Evolutionary conservation across 2,329 filamentous ascomycete species (phyloP).

Genomic region (Talaromyces sp.): DNA sequence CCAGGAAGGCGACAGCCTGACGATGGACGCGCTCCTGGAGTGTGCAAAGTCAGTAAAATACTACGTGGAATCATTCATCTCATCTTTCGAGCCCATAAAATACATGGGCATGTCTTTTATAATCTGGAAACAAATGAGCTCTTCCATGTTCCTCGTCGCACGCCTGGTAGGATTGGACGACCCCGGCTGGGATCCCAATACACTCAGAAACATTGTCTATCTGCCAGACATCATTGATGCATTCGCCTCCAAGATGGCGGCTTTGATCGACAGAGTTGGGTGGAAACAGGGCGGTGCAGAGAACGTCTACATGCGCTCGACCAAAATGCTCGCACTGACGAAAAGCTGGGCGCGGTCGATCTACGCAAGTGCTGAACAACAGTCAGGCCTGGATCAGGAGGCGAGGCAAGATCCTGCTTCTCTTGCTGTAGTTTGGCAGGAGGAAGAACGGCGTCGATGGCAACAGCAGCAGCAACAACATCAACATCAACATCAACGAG

Average conservation of each 20-base stretch:
- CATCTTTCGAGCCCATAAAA: not conserved
- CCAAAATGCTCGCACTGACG: not conserved
- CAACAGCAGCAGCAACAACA: not conserved
- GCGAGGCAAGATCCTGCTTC: not conserved
- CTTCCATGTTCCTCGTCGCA: not conserved
- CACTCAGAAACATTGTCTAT: not conserved
- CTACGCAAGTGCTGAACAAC: not conserved
- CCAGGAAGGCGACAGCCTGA: not conserved
- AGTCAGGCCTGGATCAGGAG: too few species aligned
- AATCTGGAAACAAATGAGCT: slow-evolving; percentile 9
- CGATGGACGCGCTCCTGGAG: slow-evolving; percentile 3
- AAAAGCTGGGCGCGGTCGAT: not conserved
- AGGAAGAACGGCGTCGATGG: not conserved
- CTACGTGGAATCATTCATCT: slow-evolving; percentile 2
- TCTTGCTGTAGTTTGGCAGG: not conserved
- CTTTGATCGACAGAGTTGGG: not conserved
- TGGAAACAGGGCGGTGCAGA: not conserved
- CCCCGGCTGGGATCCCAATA: slow-evolving; percentile 4
- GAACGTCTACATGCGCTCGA: slow-evolving; percentile 3
- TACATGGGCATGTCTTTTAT: slow-evolving; percentile 4
- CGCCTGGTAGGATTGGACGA: slow-evolving; percentile 4
- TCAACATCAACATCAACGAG: not conserved
- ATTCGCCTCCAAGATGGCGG: not conserved
- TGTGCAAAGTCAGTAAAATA: not conserved
- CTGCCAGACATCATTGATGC: not conserved